These are phyloP conservation scores for Lactarius trivialis DNA, from an alignment of 768 basidiomycete genomes.

Conservation along the genomic window DNA sequence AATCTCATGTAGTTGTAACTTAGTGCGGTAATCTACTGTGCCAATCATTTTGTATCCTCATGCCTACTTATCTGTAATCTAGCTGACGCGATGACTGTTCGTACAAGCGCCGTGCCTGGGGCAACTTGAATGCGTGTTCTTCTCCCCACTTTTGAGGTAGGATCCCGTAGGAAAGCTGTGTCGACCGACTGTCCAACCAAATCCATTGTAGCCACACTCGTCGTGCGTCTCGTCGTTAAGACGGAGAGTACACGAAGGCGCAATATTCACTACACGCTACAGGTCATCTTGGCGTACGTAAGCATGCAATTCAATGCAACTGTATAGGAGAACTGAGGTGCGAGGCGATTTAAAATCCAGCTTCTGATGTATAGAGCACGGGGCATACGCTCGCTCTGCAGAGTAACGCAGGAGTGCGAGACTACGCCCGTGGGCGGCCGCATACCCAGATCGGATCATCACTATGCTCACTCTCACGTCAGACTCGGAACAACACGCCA, in stretches of 20 bases:
- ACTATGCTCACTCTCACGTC: neutral
- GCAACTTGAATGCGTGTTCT: too few species aligned
- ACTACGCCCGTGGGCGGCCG: too few species aligned
- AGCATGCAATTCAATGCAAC: too few species aligned
- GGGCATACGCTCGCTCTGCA: too few species aligned
- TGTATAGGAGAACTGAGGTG: too few species aligned
- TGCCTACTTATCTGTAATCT: neutral
- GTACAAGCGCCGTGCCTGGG: slow-evolving; percentile 9
- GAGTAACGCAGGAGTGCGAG: too few species aligned
- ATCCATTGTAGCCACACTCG: slow-evolving; percentile 21
- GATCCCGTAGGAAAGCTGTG: neutral
- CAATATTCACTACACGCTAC: too few species aligned
- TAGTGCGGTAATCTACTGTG: neutral
- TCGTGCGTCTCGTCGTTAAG: slow-evolving; percentile 9
- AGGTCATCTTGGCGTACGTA: neutral
- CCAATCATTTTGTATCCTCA: neutral
- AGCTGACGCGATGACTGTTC: neutral
- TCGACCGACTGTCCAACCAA: slow-evolving; percentile 26
- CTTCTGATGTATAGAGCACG: neutral
- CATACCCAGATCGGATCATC: neutral
- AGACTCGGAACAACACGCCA: neutral
- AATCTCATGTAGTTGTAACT: slow-evolving; percentile 8
- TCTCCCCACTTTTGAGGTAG: too few species aligned
- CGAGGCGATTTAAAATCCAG: neutral
- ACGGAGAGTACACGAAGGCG: slow-evolving; percentile 39